Conservation (phyloP, 768 basidiomycete species). For the Kwoniella mangroviensis region DNA sequence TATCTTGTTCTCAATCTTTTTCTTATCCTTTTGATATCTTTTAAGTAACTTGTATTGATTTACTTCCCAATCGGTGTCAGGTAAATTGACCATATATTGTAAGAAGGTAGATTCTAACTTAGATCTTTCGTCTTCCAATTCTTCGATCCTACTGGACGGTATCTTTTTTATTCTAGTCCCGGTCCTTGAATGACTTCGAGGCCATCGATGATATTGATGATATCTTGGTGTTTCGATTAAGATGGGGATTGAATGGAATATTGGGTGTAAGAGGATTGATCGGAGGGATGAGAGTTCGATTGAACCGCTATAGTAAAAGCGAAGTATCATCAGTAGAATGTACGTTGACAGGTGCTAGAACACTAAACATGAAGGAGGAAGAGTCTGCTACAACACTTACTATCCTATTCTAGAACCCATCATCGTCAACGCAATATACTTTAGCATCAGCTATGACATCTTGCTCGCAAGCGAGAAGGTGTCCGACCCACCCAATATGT, state of each 20-base stretch:
- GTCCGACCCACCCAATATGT: constrained; percentile 26
- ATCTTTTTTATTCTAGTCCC: background rate
- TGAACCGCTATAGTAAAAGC: constrained; percentile 6
- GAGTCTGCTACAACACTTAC: constrained; percentile 2
- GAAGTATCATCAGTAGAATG: too few relatives aligned
- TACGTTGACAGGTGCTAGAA: too few relatives aligned
- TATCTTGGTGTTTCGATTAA: constrained; percentile 27
- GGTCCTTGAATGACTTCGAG: background rate
- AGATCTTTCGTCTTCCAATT: constrained; percentile 2
- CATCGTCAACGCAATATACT: background rate
- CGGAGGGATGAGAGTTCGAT: constrained; percentile 18
- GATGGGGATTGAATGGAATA: constrained; percentile 14
- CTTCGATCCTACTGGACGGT: background rate
- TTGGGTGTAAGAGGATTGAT: constrained; percentile 20
- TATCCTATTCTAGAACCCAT: constrained; percentile 20
- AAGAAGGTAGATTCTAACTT: constrained; percentile 7
- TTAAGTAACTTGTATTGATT: background rate
- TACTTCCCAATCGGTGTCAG: constrained; percentile 10
- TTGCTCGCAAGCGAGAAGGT: too few relatives aligned
- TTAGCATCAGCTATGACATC: too few relatives aligned
- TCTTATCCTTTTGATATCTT: constrained; percentile 14
- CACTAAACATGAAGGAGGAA: too few relatives aligned
- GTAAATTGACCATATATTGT: constrained; percentile 2
- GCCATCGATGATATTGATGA: constrained; percentile 1
- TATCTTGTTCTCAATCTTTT: constrained; percentile 14